A percentile compares a stretch with the other conserved stretches of the same genome.
Conservation (phyloP, 768 basidiomycete genomes). For the Suillus discolor region DNA sequence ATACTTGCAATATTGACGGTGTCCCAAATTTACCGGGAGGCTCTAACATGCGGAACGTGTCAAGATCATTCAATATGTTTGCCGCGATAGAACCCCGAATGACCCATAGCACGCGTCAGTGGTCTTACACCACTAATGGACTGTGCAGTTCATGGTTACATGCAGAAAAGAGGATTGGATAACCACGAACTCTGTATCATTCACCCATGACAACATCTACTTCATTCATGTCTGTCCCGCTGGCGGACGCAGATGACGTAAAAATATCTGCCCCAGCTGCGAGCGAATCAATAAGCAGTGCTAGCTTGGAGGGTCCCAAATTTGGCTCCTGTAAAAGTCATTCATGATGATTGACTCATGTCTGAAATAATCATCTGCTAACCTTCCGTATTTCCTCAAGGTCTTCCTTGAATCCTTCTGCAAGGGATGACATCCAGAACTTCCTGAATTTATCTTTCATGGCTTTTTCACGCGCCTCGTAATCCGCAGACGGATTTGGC, state of each 20-base stretch:
- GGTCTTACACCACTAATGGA: not conserved
- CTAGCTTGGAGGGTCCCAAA: slow-evolving; percentile 65
- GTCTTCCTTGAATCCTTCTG: slow-evolving; percentile 82
- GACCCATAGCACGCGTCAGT: not conserved
- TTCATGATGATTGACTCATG: slow-evolving; percentile 27
- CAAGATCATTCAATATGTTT: not conserved
- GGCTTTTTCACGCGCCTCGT: slow-evolving; percentile 46
- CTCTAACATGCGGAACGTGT: not conserved
- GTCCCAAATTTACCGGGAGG: too few species aligned
- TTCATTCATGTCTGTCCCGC: slow-evolving; percentile 52
- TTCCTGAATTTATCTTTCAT: slow-evolving; percentile 73
- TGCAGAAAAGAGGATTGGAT: not conserved
- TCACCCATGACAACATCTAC: slow-evolving; percentile 72
- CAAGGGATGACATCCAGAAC: slow-evolving; percentile 87
- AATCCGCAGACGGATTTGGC: slow-evolving; percentile 27
- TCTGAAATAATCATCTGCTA: slow-evolving; percentile 16
- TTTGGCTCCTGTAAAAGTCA: slow-evolving; percentile 55
- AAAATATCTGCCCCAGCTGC: slow-evolving; percentile 80
- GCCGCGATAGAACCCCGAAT: too few species aligned
- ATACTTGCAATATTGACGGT: not conserved
- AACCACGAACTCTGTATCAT: not conserved
- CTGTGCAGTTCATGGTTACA: not conserved
- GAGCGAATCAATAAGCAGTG: slow-evolving; percentile 79
- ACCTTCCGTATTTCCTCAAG: slow-evolving; percentile 85
- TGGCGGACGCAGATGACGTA: slow-evolving; percentile 39